A percentile compares a stretch with the other conserved stretches of the same genome.
phyloP scores from a whole-genome alignment of 306 rosid genomes.

The Hylodesmum podocarpum region DNA sequence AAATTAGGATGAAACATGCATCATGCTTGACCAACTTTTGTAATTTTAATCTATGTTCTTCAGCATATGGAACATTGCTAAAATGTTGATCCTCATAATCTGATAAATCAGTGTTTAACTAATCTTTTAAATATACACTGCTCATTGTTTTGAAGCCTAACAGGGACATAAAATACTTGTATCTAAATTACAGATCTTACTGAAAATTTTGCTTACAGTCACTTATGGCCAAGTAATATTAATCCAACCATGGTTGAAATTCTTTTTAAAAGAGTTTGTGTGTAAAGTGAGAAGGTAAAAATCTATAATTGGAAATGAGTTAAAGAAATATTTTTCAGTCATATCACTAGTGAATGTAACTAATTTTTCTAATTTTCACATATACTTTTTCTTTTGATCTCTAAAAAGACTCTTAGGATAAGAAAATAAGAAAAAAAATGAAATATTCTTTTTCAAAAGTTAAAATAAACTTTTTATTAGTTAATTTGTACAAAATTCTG shows the following conservation, averaged over 20 bases:
- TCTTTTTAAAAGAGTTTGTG: not conserved
- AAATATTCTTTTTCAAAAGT: no score
- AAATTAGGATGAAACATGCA: conserved; percentile 1
- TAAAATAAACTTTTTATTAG: no score
- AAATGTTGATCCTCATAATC: not conserved
- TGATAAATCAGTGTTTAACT: not conserved
- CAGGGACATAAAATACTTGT: not conserved
- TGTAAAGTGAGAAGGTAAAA: not conserved
- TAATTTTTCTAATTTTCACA: not conserved
- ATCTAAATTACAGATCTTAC: not conserved
- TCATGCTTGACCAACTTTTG: not conserved
- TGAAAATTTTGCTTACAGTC: not conserved
- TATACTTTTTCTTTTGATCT: no score
- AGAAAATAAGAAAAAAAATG: no score
- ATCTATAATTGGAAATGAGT: not conserved
- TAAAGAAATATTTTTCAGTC: not conserved
- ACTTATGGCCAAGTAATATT: not conserved
- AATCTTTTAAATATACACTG: not conserved
- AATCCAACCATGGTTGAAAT: not conserved
- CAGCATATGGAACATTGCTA: not conserved
- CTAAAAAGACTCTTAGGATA: no score
- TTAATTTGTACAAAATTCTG: no score
- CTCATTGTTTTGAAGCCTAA: not conserved
- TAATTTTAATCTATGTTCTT: not conserved
- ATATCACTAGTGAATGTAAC: not conserved